These are phyloP conservation scores for Wakefieldia striispora DNA, from an alignment of 768 basidiomycete genomes.

Conservation along the genomic window DNA sequence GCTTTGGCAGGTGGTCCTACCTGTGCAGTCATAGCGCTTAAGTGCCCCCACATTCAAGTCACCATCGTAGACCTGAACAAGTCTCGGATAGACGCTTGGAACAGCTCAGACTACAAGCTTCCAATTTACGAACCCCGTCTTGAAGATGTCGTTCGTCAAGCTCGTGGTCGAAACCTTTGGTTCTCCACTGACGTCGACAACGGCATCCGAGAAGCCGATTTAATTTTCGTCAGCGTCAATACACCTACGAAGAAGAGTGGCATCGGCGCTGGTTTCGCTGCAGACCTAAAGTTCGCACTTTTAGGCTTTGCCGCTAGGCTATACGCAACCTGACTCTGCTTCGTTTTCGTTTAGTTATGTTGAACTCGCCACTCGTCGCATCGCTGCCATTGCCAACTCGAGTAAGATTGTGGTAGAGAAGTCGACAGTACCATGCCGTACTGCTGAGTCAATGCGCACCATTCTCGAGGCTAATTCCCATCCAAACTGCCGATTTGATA, in stretches of 20 bases:
- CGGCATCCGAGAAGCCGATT: conserved; percentile 90
- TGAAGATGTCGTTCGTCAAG: conserved; percentile 81
- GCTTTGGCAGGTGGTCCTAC: conserved; percentile 77
- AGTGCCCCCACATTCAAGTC: conserved; percentile 89
- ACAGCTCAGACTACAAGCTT: conserved; percentile 75
- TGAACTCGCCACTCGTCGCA: conserved; percentile 93
- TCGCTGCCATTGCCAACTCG: conserved; percentile 85
- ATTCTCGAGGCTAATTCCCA: conserved; percentile 98
- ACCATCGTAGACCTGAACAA: conserved; percentile 99
- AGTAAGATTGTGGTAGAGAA: conserved; percentile 99
- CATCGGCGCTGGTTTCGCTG: conserved; percentile 96
- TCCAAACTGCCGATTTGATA: conserved; percentile 88
- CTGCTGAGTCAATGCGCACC: conserved; percentile 98
- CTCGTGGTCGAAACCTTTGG: conserved; percentile 93
- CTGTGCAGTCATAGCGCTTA: conserved; percentile 91
- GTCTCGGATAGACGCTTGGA: conserved; percentile 95
- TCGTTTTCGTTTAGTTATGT: conserved; percentile 67
- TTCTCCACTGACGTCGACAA: conserved; percentile 95
- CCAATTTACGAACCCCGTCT: conserved; percentile 99
- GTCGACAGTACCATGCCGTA: conserved; percentile 97
- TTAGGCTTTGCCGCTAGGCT: conserved; percentile 2
- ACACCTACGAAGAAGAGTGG: conserved; percentile 99
- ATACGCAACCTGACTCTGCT: conserved; percentile 5
- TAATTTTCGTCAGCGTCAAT: conserved; percentile 98
- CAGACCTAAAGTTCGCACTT: conserved; percentile 90